Conservation (phyloP, 495 filamentous ascomycete genomes). For the Sabuloglossum arenarium region DNA sequence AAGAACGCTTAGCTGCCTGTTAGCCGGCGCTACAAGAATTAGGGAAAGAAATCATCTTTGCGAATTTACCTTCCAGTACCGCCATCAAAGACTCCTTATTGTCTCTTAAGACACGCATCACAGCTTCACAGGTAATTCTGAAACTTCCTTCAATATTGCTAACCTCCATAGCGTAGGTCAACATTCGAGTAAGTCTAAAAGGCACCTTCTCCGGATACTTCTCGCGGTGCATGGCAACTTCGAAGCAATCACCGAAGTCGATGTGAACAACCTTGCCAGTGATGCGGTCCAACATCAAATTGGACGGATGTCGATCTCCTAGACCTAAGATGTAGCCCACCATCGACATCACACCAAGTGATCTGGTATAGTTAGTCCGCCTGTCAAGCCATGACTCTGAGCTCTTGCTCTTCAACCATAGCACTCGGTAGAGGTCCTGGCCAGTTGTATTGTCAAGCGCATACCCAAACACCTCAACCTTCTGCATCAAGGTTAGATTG, state of each 20-base stretch:
- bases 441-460: constrained; percentile 97
- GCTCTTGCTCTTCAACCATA: constrained; percentile 96
- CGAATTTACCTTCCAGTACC: constrained; percentile 51
- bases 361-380: constrained; percentile 93
- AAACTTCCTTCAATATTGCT: constrained; percentile 98
- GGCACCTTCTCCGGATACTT: constrained; percentile 97
- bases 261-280: constrained; percentile 96
- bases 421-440: constrained; percentile 89
- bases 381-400: constrained; percentile 95
- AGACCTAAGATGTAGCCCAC: constrained; percentile 95
- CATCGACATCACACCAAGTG: constrained; percentile 99
- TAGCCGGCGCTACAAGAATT: constrained; percentile 6
- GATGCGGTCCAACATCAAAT: constrained; percentile 85
- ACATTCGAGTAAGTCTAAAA: constrained; percentile 93
- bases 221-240: constrained; percentile 98
- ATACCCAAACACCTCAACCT: constrained; percentile 97
- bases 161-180: constrained; percentile 98
- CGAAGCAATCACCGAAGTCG: constrained; percentile 98
- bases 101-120: constrained; percentile 88
- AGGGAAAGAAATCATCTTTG: neutral
- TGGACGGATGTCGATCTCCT: constrained; percentile 90
- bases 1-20: constrained; percentile 48
- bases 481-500: constrained; percentile 96
- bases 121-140: constrained; percentile 90
- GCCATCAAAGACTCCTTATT: constrained; percentile 99